Percentiles rank a stretch among this genome's conserved stretches.
phyloP scores from a whole-genome alignment of 495 filamentous ascomycete genomes.

The Neurospora tetrasperma region DNA sequence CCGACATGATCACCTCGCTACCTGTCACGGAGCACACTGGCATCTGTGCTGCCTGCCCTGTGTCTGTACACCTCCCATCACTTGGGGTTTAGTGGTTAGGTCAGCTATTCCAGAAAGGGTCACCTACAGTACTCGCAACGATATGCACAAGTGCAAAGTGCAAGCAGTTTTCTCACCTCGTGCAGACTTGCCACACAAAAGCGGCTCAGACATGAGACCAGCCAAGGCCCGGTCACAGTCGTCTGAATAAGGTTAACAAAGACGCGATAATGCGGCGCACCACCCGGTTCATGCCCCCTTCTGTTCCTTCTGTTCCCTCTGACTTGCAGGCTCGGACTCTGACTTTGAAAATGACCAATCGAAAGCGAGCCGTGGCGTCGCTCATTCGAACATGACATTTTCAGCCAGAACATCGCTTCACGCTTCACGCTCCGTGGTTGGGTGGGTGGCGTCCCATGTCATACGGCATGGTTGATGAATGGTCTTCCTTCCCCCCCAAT shows the following conservation, averaged over 20 bases:
- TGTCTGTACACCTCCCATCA: background rate
- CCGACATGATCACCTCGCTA: background rate
- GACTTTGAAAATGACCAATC: background rate
- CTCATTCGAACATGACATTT: background rate
- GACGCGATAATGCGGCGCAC: constrained; percentile 4
- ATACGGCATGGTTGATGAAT: background rate
- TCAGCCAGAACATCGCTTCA: background rate
- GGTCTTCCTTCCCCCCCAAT: background rate
- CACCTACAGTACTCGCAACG: background rate
- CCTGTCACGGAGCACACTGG: background rate
- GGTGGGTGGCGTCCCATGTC: background rate
- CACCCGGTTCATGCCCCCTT: background rate
- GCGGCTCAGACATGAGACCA: background rate
- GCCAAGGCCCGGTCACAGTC: constrained; percentile 6
- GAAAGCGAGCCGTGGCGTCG: background rate
- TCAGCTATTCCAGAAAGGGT: background rate
- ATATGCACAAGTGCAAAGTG: background rate
- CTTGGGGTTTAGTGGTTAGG: background rate
- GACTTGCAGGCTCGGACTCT: background rate
- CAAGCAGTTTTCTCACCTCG: constrained; percentile 1
- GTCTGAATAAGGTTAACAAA: constrained; percentile 27
- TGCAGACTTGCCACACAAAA: background rate
- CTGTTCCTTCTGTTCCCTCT: background rate
- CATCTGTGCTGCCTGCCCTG: background rate
- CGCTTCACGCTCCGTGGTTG: background rate